Percentiles rank a stretch among this genome's conserved stretches.
Conservation (phyloP, 345 rosid genomes). For the Durio zibethinus region DNA sequence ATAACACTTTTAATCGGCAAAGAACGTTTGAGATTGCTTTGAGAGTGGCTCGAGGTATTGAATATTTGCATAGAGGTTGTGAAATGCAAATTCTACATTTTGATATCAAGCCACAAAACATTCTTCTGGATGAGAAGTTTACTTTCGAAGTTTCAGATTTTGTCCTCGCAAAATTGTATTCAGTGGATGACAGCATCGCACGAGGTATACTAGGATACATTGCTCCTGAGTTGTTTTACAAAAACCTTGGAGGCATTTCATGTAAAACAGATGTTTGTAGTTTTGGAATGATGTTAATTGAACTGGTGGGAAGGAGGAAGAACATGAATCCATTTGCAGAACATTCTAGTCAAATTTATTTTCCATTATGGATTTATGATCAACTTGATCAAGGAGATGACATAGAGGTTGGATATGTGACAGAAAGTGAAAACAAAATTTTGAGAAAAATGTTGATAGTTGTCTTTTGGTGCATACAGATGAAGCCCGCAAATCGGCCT, state of each 20-base stretch:
- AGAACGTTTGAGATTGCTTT: not conserved
- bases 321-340: not conserved
- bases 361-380: not conserved
- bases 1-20: not conserved
- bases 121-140: not conserved
- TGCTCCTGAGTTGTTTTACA: not conserved
- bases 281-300: not conserved
- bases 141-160: not conserved
- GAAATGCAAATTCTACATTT: not conserved
- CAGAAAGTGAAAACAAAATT: not conserved
- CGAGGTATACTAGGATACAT: not conserved
- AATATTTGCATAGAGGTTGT: not conserved
- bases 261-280: not conserved
- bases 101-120: slow-evolving; percentile 2
- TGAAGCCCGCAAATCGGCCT: not conserved
- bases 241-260: not conserved
- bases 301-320: not conserved
- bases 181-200: not conserved
- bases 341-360: not conserved
- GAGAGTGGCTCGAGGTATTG: not conserved
- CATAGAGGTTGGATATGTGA: not conserved
- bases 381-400: not conserved
- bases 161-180: not conserved
- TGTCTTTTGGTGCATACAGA: not conserved
- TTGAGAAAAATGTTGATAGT: not conserved